Evolutionary conservation across 208 protist species (phyloP), one percentile per base, ranked within the genome.

Genomic region (Acanthamoeba sp.): DNA sequence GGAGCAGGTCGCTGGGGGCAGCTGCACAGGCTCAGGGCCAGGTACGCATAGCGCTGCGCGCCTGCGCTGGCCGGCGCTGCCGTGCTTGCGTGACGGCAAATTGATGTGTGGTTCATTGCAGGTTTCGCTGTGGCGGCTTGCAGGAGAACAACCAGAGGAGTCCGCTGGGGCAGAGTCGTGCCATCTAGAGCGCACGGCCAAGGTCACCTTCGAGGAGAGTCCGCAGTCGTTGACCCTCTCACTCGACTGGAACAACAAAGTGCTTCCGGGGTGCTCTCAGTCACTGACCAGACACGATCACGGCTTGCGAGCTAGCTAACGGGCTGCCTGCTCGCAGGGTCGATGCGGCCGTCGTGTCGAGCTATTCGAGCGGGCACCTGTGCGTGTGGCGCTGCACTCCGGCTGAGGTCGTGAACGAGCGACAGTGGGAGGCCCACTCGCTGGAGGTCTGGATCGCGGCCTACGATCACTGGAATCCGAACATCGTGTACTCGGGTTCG

Each of bases 401-500:
- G 22, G 6, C 36, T 16, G 84, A 52, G 45, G 1, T 93, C 1
- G n/a, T 62, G 27, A 34, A 27, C 89, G 38, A 73, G 6, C 55
- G 34, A 3, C 50, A 50, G 27, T 93, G 89, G 89, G n/a, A 93
- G n/a, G 89, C 89, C 20, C 89, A 93, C 45, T 50, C 38, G 38
- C 89, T 82, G 20, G 89, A 93, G 48, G 89, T 42, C 40, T 93
- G 89, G 89, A 93, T 93, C 29, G 89, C 66, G 10, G 89, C 89
- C 34, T 93, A 32, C 24, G 50, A 93, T 10, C 66, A 93, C 50
- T 93, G 89, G 89, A 55, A 93, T 22, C 55, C 89, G 20, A 82
- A 48, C 27, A 29, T 93, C 22, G 62, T 93, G 18, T 93, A 93
- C 48, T 93, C 89, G 12, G 89, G 89, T 50, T 36, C 20, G 20